These are phyloP conservation scores for Lithohypha guttulata DNA, from an alignment of 2,329 filamentous ascomycete genomes.

Conservation along the genomic window DNA sequence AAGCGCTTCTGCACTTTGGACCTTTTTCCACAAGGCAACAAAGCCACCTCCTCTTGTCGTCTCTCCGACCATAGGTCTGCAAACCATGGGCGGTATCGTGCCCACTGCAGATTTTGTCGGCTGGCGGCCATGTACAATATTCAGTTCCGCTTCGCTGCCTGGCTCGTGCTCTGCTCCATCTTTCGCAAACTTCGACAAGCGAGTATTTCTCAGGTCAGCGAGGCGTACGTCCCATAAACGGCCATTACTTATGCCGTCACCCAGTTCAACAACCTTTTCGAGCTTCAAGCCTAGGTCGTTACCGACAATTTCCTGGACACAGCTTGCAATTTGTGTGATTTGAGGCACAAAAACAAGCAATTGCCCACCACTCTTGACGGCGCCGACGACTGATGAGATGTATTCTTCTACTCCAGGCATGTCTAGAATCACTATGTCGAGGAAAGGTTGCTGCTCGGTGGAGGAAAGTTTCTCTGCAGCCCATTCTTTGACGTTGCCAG, in stretches of 20 bases:
- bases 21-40: slow-evolving; percentile 39
- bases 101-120: background rate
- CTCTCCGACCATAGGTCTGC: slow-evolving; percentile 41
- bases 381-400: slow-evolving; percentile 36
- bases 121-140: background rate
- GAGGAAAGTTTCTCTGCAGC: slow-evolving; percentile 32
- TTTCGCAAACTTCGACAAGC: background rate
- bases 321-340: slow-evolving; percentile 64
- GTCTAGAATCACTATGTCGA: slow-evolving; percentile 63
- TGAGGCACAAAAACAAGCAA: slow-evolving; percentile 65
- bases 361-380: slow-evolving; percentile 53
- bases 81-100: slow-evolving; percentile 32
- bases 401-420: slow-evolving; percentile 52
- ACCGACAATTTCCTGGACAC: slow-evolving; percentile 44
- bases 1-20: background rate
- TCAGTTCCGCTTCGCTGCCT: background rate
- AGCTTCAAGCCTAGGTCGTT: slow-evolving; percentile 43
- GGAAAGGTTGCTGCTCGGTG: slow-evolving; percentile 43
- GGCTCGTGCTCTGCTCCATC: background rate
- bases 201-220: slow-evolving; percentile 19
- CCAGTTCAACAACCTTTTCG: slow-evolving; percentile 37
- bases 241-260: slow-evolving; percentile 36
- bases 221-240: slow-evolving; percentile 38
- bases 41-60: slow-evolving; percentile 42
- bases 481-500: slow-evolving; percentile 55